phyloP scores from a whole-genome alignment of 2,329 filamentous ascomycete genomes.

The Sporothrix variecibatus region DNA sequence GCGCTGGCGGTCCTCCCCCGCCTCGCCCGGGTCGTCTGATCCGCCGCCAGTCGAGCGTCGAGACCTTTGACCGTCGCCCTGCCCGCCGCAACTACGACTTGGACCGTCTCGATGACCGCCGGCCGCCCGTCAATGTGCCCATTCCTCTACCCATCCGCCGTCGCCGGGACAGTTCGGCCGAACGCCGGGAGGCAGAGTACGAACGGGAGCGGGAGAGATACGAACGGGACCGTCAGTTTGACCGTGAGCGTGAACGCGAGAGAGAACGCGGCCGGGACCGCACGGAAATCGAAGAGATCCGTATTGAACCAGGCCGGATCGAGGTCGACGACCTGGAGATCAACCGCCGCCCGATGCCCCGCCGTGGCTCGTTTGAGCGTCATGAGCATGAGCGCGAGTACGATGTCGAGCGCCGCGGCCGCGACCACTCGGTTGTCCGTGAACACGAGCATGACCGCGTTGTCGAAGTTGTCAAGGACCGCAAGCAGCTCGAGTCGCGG shows the following conservation, averaged over 20 bases:
- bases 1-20: conserved; percentile 46
- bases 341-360: neutral
- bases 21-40: conserved; percentile 66
- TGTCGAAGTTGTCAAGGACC: neutral
- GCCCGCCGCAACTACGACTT: conserved; percentile 25
- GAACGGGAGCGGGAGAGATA: neutral
- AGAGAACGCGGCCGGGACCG: neutral
- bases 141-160: conserved; percentile 14
- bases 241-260: neutral
- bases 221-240: conserved; percentile 7
- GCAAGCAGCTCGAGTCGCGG: neutral
- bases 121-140: conserved; percentile 32
- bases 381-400: neutral
- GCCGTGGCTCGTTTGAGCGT: neutral
- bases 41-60: conserved; percentile 82
- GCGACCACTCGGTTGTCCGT: too few species aligned
- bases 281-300: conserved; percentile 38
- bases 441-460: conserved; percentile 34
- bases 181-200: conserved; percentile 8
- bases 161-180: conserved; percentile 18
- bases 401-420: neutral
- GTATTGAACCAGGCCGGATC: conserved; percentile 48
- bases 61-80: conserved; percentile 83
- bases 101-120: conserved; percentile 42
- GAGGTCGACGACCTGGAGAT: neutral